A percentile compares a stretch with the other conserved stretches of the same genome.
Conservation (phyloP, 192 early-diverging fungal species). For the Backusella psychrophila region DNA sequence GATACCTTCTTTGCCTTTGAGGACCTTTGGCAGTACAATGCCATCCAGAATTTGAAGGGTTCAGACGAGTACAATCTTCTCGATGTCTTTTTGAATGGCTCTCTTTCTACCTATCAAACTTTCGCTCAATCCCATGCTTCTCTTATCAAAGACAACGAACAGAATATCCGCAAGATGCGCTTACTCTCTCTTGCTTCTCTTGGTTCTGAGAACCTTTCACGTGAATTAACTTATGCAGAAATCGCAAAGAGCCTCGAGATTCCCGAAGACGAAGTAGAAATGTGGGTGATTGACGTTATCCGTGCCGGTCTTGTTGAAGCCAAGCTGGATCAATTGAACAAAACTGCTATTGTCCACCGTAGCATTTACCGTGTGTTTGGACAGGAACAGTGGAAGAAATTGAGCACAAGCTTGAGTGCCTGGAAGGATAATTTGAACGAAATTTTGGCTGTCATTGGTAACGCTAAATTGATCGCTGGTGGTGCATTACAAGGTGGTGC, state of each 20-base stretch:
- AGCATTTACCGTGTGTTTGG: conserved; percentile 85
- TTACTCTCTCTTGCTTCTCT: conserved; percentile 79
- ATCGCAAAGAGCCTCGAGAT: conserved; percentile 78
- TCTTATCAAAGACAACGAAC: conserved; percentile 55
- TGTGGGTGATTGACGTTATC: conserved; percentile 95
- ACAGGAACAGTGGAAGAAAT: conserved; percentile 76
- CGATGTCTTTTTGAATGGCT: conserved; percentile 65
- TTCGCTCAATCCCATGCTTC: conserved; percentile 56
- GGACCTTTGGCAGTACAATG: conserved; percentile 62
- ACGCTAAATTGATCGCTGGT: conserved; percentile 72
- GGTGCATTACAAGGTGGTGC: conserved; percentile 32
- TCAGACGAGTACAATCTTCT: conserved; percentile 65
- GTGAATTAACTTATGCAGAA: conserved; percentile 69
- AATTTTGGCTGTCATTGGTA: conserved; percentile 83
- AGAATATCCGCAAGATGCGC: conserved; percentile 78
- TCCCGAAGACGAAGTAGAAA: conserved; percentile 79
- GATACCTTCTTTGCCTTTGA: conserved; percentile 77
- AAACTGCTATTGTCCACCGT: conserved; percentile 77
- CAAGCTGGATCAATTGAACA: conserved; percentile 89
- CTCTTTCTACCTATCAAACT: conserved; percentile 60
- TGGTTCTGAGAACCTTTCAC: conserved; percentile 64
- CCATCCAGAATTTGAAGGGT: conserved; percentile 60
- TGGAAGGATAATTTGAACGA: conserved; percentile 83
- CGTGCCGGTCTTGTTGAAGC: conserved; percentile 90
- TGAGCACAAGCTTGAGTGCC: conserved; percentile 62